Percentiles rank a stretch among this genome's conserved stretches.
phyloP scores from a whole-genome alignment of 2,329 filamentous ascomycete species.

The Verticillium klebahnii region DNA sequence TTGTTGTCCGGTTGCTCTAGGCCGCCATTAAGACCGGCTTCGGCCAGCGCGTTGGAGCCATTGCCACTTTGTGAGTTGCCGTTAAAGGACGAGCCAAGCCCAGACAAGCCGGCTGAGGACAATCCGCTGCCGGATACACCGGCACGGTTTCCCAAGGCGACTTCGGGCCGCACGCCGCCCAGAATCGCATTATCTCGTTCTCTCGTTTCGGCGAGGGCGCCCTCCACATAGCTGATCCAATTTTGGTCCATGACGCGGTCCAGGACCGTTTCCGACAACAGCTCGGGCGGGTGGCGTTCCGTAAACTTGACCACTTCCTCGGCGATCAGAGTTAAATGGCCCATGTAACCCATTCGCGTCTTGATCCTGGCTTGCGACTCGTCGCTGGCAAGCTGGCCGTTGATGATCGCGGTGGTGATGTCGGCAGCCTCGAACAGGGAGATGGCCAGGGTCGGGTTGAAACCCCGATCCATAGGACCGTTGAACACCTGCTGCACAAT shows the following conservation, averaged over 20 bases:
- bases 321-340: conserved; percentile 91
- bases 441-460: conserved; percentile 83
- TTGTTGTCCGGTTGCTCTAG: conserved; percentile 64
- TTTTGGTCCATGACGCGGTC: conserved; percentile 84
- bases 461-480: conserved; percentile 93
- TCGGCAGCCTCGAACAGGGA: conserved; percentile 89
- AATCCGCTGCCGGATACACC: conserved; percentile 46
- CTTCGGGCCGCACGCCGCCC: conserved; percentile 88
- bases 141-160: conserved; percentile 75
- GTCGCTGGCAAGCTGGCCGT: conserved; percentile 83
- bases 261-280: conserved; percentile 77
- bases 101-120: conserved; percentile 35
- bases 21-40: conserved; percentile 22
- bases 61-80: conserved; percentile 16
- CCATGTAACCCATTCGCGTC: conserved; percentile 97
- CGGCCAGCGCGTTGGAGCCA: conserved; percentile 11
- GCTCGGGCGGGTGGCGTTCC: conserved; percentile 84
- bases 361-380: conserved; percentile 77
- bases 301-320: conserved; percentile 99
- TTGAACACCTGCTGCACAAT: conserved; percentile 99
- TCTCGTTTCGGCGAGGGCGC: conserved; percentile 84
- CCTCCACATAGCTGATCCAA: conserved; percentile 94
- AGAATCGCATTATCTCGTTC: conserved; percentile 98
- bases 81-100: conserved; percentile 31
- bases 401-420: conserved; percentile 86